Evolutionary conservation across 1,284 basidiomycete species (phyloP), one percentile per base, ranked within the genome.

Genomic region (Leccinum holopus): DNA sequence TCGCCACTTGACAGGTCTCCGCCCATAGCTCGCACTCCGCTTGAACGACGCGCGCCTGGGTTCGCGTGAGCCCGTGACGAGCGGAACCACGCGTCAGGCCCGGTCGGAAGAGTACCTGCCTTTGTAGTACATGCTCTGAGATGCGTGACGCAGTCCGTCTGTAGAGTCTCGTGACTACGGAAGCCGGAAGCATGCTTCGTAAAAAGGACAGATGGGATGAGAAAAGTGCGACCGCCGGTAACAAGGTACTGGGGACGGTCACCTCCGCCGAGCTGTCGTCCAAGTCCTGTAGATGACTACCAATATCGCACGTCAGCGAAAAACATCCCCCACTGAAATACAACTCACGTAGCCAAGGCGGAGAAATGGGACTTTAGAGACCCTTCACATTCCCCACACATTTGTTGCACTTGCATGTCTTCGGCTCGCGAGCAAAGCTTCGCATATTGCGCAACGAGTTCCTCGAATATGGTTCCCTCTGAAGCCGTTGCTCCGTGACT

Each of bases 361-460:
- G 78, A 77, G 58, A 92, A 82, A 76, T 97, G 92, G 2, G 82
- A 75, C 70, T 88, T 92, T 35, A 96, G 78, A 41, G 85, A 84
- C 14, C 76, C 75, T 75, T 95, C 90, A 39, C 95, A 87, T 72
- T 97, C 94, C 2, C 83, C 82, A 58, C 85, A 89, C 18, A 94
- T 81, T 70, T 92, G 91, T 63, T 89, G 87, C 14, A 94, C 84
- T 35, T 94, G 84, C 83, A 97, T 90, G 60, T 92, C 90, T 71
- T 96, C 92, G 1, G 92, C 86, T n/a, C 94, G 83, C 10, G 75
- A 76, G 2, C 80, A 80, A n/a, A 95, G 76, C 16, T 79, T 79
- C 14, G 77, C 76, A 68, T 92, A 97, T 64, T 83, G 82, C 1
- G 77, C 73, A n/a, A 90, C 78, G 52, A 92, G 79, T 65, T 86